A percentile compares a stretch with the other conserved stretches of the same genome.
These are phyloP conservation scores for Hygrocybe coccinea DNA, from an alignment of 768 basidiomycete species.

Conservation along the genomic window DNA sequence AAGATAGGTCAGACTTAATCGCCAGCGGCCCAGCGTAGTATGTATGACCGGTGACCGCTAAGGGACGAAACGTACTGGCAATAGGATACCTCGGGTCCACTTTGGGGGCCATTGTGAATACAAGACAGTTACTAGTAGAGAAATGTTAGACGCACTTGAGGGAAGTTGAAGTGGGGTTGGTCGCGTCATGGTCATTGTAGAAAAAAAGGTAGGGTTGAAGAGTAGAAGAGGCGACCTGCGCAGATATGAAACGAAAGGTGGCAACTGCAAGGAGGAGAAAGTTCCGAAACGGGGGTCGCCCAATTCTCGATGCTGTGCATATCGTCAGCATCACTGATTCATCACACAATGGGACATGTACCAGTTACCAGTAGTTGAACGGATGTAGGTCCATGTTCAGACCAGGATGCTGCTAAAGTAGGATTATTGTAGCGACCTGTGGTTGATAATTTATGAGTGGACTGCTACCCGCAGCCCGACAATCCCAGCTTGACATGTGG, in stretches of 20 bases:
- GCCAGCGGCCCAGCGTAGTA: not conserved
- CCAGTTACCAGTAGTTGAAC: no score
- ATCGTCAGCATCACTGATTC: no score
- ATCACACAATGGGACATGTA: no score
- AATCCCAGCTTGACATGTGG: no score
- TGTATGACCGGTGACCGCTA: not conserved
- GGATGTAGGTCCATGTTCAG: no score
- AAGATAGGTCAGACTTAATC: not conserved
- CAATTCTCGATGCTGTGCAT: no score
- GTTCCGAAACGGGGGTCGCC: no score
- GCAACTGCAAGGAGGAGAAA: not conserved
- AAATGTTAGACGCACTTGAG: not conserved
- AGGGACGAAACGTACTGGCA: not conserved
- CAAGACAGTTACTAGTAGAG: no score
- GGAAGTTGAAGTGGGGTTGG: not conserved
- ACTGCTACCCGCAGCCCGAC: no score
- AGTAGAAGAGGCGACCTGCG: not conserved
- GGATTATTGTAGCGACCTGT: no score
- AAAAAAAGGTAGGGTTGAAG: not conserved
- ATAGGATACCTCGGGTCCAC: not conserved
- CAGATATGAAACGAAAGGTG: not conserved
- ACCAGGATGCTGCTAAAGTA: no score
- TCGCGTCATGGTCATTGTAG: not conserved
- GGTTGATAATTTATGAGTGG: no score
- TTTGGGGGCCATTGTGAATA: not conserved